Evolutionary conservation across 169 alveolate species (phyloP), one percentile per base, ranked within the genome.

Genomic region (Theileria annulata): DNA sequence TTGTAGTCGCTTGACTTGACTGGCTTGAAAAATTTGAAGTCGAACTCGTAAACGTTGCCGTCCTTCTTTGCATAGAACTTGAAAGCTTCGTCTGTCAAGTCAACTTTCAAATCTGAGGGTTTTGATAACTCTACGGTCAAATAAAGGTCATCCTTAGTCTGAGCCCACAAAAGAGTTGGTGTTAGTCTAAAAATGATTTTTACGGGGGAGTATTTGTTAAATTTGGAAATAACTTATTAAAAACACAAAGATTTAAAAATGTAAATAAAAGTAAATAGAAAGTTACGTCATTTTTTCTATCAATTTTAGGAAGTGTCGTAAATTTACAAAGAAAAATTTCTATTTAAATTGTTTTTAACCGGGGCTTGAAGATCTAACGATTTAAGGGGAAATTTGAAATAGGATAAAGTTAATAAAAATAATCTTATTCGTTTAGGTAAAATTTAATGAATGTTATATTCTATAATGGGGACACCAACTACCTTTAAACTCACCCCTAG

Each of bases 151-250:
- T 90, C 94, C 51, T 86, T 81, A 28, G 90, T 90, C 68, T 90
- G 94, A 15, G 94, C 92, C 94, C 94, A 90, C 76, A 90, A 68
- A 30, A 90, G 91, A 27, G 85, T 83, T 42, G 94, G 94, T 58
- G 87, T 82, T 6, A 90, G 87, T 69, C 94, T 90, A 62, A 15
- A 25, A 58, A 42, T 3, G 4, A 8, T 58, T 58, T 23, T 58
- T 23, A 58, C 17, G 10, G 67, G 13, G 27, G 8, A 0, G 4
- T 25, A 58, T 58, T 25, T 23, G 67, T 58, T 25, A 58, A 28
- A 28, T 3, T 23, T 58, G 27, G 67, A 23, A 21, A 62, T 21
- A 6, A 6, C 31, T 27, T 30, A 27, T 30, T 27, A 21, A 31
- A n/a, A 62, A 58, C 30, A 58, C 15, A 1, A 10, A 58, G 67